Conservation (phyloP, 1,284 basidiomycete species). For the Leccinum angustisporum region DNA sequence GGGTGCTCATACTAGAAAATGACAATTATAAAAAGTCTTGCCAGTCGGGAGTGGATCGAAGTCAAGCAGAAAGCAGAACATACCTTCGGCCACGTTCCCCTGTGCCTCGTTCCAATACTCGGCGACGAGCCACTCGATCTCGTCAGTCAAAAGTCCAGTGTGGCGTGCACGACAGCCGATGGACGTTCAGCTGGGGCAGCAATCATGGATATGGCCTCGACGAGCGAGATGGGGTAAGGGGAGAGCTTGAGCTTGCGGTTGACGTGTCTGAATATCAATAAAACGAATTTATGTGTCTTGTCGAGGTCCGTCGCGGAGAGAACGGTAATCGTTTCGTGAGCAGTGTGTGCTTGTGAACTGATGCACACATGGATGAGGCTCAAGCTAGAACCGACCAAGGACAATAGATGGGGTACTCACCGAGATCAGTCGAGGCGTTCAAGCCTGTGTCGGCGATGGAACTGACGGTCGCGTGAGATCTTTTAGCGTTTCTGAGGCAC, state of each 20-base stretch:
- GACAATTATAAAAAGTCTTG: background rate
- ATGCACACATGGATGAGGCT: too few relatives aligned
- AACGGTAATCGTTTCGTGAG: too few relatives aligned
- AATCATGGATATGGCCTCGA: slow-evolving; percentile 68
- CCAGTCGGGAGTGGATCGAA: background rate
- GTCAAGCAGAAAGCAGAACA: background rate
- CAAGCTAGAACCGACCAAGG: too few relatives aligned
- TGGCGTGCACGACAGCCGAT: slow-evolving; percentile 67
- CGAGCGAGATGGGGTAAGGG: too few relatives aligned
- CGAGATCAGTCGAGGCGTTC: slow-evolving; percentile 87
- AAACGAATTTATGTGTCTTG: too few relatives aligned
- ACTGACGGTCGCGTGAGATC: slow-evolving; percentile 96
- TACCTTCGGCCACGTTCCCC: slow-evolving; percentile 26
- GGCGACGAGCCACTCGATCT: too few relatives aligned
- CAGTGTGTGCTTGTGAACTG: too few relatives aligned
- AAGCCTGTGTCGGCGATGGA: slow-evolving; percentile 98
- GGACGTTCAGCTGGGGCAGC: slow-evolving; percentile 69
- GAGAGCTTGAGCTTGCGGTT: too few relatives aligned
- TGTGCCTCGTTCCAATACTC: background rate
- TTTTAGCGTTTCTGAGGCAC: slow-evolving; percentile 91
- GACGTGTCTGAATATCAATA: too few relatives aligned
- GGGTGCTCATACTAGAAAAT: slow-evolving; percentile 76
- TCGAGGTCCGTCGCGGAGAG: too few relatives aligned
- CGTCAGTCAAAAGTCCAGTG: slow-evolving; percentile 89
- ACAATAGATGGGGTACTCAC: slow-evolving; percentile 41